Base-by-base conservation (phyloP, 2,329 filamentous ascomycete species). In the Fusarium virguliforme region DNA sequence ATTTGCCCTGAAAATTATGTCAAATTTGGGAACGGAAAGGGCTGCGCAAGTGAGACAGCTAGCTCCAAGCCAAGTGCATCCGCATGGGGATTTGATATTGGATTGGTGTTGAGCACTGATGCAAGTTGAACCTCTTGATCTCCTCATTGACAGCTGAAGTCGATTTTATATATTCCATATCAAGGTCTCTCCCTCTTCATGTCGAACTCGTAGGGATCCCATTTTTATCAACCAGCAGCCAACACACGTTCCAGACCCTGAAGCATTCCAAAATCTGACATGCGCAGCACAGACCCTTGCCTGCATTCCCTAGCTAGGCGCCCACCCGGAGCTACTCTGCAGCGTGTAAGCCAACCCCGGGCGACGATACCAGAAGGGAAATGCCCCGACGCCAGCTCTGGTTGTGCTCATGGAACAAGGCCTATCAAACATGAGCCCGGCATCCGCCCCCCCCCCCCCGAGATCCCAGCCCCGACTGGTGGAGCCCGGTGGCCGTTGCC, bases 231-330 rank as follows among this genome's bases (percentile, higher is more conserved):
- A 18, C 18, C 18, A 18, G 18, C 18, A 18, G 18, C 43, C 10
- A 30, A 1, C 26, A 50, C 30, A 50, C 7, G 28, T 50, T 50
- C 15, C 26, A 12, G 9, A 1, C 26, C 7, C 56, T 59, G 56
- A 59, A 48, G 56, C 56, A 48, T 28, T 18, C 41, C 41, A 59
- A 58, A 59, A 59, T 59, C 56, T 59, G 41, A 59, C 56, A 50
- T 50, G 56, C 56, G 22, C 26, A 34, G 26, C 26, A 58, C 55
- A 26, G 50, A 53, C 50, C 43, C 43, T 12, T 50, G 43, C 26
- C 26, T 2, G 26, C 26, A 50, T 50, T 12, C 6, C 26, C 1
- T 18, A 53, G 50, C 50, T 35, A 26, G 35, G 35, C 35, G 15
- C 18, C 35, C n/a, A n/a, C 35, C 50, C 30, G 32, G 24, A 34